Percentiles rank a stretch among this genome's conserved stretches.
Conservation (phyloP, 148 eudicot genomes). For the Mesembryanthemum crystallinum region DNA sequence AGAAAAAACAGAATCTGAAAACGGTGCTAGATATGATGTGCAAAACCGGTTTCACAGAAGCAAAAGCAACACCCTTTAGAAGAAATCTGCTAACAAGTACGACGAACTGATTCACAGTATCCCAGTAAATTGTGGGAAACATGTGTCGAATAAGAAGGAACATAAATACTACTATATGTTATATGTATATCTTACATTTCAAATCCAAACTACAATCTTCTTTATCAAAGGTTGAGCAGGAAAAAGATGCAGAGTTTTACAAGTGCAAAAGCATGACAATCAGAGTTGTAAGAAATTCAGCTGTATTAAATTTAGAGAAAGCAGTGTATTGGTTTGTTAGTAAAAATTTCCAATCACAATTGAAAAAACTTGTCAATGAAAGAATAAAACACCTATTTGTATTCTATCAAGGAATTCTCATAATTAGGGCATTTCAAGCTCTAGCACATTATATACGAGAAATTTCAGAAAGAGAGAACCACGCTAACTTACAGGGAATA, state of each 20-base stretch:
- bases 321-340: too few relatives aligned
- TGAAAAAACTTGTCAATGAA: background rate
- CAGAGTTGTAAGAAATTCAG: too few relatives aligned
- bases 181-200: too few relatives aligned
- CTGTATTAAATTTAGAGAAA: too few relatives aligned
- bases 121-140: too few relatives aligned
- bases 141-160: too few relatives aligned
- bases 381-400: background rate
- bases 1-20: background rate
- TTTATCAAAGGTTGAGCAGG: too few relatives aligned
- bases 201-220: too few relatives aligned
- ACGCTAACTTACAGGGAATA: slow-evolving; percentile 65
- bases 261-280: too few relatives aligned
- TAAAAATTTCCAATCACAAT: background rate
- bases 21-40: background rate
- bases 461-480: background rate
- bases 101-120: background rate
- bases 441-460: background rate
- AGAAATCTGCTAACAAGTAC: background rate
- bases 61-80: background rate
- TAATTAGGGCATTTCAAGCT: background rate
- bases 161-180: too few relatives aligned
- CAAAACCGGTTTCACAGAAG: background rate
- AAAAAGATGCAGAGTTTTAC: too few relatives aligned
- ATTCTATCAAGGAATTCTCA: background rate